Evolutionary conservation across 2,329 filamentous ascomycete genomes (phyloP).

Genomic region (Aspergillus thermomutatus): DNA sequence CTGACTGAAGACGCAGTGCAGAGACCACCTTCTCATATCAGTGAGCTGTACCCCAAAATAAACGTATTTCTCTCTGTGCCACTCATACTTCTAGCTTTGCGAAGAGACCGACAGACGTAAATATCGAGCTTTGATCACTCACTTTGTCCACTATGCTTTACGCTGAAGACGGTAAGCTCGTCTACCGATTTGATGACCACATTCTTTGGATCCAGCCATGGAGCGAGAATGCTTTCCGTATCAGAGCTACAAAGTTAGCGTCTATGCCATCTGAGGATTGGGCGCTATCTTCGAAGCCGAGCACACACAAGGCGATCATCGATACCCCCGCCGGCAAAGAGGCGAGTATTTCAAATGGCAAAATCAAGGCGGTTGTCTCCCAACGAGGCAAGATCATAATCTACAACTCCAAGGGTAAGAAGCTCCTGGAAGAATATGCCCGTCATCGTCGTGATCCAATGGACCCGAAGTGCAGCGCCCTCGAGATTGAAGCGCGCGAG

Average conservation of each 20-base stretch:
- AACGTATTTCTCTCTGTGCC: not conserved
- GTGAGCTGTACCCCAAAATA: not conserved
- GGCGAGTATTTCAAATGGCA: constrained; percentile 48
- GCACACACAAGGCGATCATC: constrained; percentile 9
- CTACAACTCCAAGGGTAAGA: constrained; percentile 39
- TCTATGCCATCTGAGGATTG: constrained; percentile 36
- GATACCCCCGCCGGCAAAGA: constrained; percentile 19
- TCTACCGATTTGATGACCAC: constrained; percentile 39
- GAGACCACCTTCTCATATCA: not conserved
- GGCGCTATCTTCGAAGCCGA: constrained; percentile 29
- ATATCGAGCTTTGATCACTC: not conserved
- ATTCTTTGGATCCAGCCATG: constrained; percentile 38
- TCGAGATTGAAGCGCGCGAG: constrained; percentile 57
- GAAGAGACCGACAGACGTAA: not conserved
- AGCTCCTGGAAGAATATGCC: constrained; percentile 53
- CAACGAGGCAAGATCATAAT: constrained; percentile 51
- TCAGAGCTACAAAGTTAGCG: constrained; percentile 37
- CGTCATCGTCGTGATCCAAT: constrained; percentile 49
- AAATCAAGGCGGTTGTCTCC: constrained; percentile 47
- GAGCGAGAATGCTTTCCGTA: constrained; percentile 37
- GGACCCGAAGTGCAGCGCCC: constrained; percentile 58
- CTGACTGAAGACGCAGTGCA: not conserved
- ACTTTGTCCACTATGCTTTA: constrained; percentile 26
- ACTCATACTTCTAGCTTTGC: not conserved
- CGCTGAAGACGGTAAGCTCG: constrained; percentile 30